Percentiles rank a stretch among this genome's conserved stretches.
Conservation (phyloP, 2,329 filamentous ascomycete species). For the Colletotrichum cereale region DNA sequence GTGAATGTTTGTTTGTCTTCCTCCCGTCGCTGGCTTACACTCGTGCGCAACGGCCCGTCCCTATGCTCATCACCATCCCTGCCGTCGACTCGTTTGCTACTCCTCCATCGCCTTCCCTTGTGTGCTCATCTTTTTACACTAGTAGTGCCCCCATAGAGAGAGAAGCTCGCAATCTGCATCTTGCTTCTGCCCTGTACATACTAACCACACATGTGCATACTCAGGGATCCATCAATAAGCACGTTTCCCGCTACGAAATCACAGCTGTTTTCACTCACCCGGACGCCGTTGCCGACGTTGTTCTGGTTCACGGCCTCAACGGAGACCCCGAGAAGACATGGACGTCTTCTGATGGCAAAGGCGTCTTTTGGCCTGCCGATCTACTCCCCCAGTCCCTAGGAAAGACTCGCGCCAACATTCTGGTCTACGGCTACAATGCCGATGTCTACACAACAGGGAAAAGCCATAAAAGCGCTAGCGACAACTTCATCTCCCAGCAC, state of each 20-base stretch:
- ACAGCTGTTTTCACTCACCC: constrained; percentile 71
- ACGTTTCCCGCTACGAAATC: constrained; percentile 68
- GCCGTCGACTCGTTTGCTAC: not conserved
- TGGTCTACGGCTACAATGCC: constrained; percentile 82
- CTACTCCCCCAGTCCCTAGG: constrained; percentile 73
- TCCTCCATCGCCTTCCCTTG: not conserved
- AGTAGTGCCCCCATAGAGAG: not conserved
- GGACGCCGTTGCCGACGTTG: constrained; percentile 71
- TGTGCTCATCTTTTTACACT: not conserved
- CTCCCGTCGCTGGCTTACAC: not conserved
- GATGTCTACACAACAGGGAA: constrained; percentile 65
- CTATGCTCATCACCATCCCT: not conserved
- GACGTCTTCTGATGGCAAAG: constrained; percentile 57
- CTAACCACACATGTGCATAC: not conserved
- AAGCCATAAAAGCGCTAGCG: constrained; percentile 67
- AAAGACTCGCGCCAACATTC: constrained; percentile 69
- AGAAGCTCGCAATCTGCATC: not conserved
- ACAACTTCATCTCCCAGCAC: constrained; percentile 78
- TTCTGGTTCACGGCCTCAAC: constrained; percentile 79
- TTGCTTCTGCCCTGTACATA: not conserved
- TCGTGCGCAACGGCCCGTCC: constrained; percentile 7
- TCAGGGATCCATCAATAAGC: constrained; percentile 53
- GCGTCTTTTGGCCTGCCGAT: constrained; percentile 77
- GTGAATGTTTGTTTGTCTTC: not conserved
- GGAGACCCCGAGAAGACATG: constrained; percentile 70